Percentiles rank a stretch among this genome's conserved stretches.
Conservation (phyloP, 768 basidiomycete species). For the Kwoniella sp. region DNA sequence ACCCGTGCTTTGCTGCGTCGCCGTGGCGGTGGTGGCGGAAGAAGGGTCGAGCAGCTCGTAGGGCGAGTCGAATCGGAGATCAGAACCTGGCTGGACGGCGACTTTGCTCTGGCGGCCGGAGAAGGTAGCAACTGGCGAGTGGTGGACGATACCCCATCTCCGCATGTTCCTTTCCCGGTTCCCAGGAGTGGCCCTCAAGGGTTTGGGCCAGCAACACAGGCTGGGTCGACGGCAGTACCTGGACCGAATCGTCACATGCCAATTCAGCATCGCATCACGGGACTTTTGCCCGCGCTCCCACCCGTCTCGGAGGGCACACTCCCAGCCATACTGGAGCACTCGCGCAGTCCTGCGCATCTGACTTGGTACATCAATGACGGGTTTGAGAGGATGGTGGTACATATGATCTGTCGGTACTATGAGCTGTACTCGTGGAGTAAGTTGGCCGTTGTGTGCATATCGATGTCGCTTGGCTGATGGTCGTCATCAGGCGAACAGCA, state of each 20-base stretch:
- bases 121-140: constrained; percentile 9
- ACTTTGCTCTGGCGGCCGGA: background rate
- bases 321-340: constrained; percentile 40
- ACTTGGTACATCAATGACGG: constrained; percentile 41
- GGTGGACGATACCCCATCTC: constrained; percentile 22
- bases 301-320: background rate
- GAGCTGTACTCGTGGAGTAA: constrained; percentile 47
- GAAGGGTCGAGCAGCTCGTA: constrained; percentile 40
- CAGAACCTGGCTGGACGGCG: constrained; percentile 38
- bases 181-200: background rate
- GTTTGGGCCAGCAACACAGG: background rate
- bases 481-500: constrained; percentile 36
- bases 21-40: constrained; percentile 19
- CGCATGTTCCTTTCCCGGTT: constrained; percentile 5
- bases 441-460: constrained; percentile 1
- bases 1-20: constrained; percentile 38
- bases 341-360: constrained; percentile 44
- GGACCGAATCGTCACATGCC: too few species aligned
- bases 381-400: constrained; percentile 46
- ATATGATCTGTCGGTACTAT: constrained; percentile 45
- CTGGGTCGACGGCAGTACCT: background rate
- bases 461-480: background rate
- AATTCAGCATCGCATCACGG: constrained; percentile 18
- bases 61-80: constrained; percentile 30
- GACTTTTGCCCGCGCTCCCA: constrained; percentile 15